Conservation (phyloP, 2,329 filamentous ascomycete species). For the Cercospora sojina region DNA sequence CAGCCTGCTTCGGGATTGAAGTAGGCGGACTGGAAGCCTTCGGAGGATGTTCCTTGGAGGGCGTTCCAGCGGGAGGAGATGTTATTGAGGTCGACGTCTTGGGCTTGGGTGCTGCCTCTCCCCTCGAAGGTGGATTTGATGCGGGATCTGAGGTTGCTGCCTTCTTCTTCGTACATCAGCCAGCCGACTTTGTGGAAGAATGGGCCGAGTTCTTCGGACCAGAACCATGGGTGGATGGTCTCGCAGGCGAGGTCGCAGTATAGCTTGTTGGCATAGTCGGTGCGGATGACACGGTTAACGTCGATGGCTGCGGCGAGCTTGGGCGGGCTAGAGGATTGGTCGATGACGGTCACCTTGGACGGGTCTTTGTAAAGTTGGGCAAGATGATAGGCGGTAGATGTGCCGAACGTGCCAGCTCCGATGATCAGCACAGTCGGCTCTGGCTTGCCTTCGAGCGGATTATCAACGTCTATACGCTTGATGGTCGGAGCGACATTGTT, state of each 20-base stretch:
- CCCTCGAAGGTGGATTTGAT: constrained; percentile 55
- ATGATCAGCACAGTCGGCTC: constrained; percentile 29
- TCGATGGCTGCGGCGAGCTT: constrained; percentile 43
- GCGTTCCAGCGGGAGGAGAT: constrained; percentile 43
- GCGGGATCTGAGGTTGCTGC: constrained; percentile 41
- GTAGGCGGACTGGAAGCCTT: constrained; percentile 46
- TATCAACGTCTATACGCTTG: constrained; percentile 21
- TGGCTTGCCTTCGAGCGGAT: constrained; percentile 18
- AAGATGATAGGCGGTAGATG: constrained; percentile 29
- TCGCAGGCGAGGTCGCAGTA: constrained; percentile 40
- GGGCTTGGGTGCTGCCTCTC: constrained; percentile 43
- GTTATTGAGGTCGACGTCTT: constrained; percentile 47
- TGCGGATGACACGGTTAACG: constrained; percentile 37
- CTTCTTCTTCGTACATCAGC: constrained; percentile 52
- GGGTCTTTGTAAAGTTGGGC: constrained; percentile 49
- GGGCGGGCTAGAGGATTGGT: constrained; percentile 54
- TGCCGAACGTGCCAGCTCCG: constrained; percentile 31
- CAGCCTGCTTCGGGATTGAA: constrained; percentile 56
- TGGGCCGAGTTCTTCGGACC: constrained; percentile 31
- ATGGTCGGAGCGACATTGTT: constrained; percentile 15
- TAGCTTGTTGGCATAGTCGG: constrained; percentile 34
- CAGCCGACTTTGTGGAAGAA: constrained; percentile 63
- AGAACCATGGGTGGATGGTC: constrained; percentile 42
- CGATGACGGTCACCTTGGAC: constrained; percentile 57
- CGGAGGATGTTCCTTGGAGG: constrained; percentile 40